Evolutionary conservation across 192 early-diverging fungal species (phyloP).

Genomic region (Backusella luteola): DNA sequence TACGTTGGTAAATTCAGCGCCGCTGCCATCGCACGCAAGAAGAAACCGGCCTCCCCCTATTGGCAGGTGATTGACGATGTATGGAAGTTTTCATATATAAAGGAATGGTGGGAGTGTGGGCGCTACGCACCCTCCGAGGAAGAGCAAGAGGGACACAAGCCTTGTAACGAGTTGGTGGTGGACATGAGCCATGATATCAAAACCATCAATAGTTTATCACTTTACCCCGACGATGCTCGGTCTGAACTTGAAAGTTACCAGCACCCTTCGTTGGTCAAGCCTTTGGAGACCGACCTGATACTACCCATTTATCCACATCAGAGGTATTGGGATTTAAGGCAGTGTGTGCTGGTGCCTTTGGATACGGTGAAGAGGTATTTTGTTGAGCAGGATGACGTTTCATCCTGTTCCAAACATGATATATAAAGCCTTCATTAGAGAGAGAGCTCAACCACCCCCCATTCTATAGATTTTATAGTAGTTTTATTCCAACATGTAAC

Average conservation of each 20-base stretch:
- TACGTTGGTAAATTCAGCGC: slow-evolving; percentile 5
- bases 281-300: background rate
- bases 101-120: slow-evolving; percentile 20
- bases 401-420: background rate
- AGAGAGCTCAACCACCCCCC: too few relatives aligned
- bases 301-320: background rate
- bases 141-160: background rate
- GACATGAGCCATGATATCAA: background rate
- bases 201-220: background rate
- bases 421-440: background rate
- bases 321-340: background rate
- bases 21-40: background rate
- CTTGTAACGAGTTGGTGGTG: background rate
- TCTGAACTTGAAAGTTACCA: background rate
- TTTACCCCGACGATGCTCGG: background rate
- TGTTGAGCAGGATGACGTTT: background rate
- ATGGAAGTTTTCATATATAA: slow-evolving; percentile 27
- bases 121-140: slow-evolving; percentile 3
- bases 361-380: background rate
- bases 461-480: background rate
- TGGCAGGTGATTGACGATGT: slow-evolving; percentile 17
- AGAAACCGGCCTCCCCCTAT: background rate
- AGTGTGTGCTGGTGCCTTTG: background rate
- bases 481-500: too few relatives aligned
- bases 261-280: background rate